Base-by-base conservation (phyloP, 2,329 filamentous ascomycete species). In the Arthroderma sp. region DNA sequence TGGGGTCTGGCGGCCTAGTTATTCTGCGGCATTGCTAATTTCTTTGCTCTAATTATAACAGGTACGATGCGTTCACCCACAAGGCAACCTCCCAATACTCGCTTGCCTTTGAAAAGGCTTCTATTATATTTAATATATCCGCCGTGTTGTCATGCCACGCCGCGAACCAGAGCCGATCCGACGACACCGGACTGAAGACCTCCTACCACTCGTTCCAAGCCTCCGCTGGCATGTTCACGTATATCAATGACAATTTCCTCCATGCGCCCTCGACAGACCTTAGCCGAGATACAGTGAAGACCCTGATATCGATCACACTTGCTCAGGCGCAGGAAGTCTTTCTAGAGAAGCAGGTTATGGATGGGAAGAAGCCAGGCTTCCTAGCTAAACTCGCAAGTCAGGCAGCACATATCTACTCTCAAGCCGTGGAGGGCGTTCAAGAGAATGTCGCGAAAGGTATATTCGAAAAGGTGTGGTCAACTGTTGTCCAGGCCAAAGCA, bases 41-140 rank as follows among this genome's bases (percentile, higher is more conserved):
- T 43, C 41, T 33, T 28, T 27, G 32, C 34, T 38, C 27, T 49
- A 50, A n/a, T 33, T 36, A 42, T 31, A 36, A 3, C 58, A 94
- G 87, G 87, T 96, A 93, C 67, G 91, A 98, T 64, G 91, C 93
- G n/a, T 98, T 98, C 62, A 98, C 91, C 38, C 88, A 94, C 63
- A 95, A 96, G 60, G 77, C 87, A n/a, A 98, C 91, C 4, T 81
- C 88, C 3, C 91, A 98, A 63, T 95, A 93, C 68, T 95, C 88
- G 5, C 74, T 98, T 40, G 91, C 91, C 40, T 98, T 93, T 62
- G 91, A 98, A 64, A 98, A 98, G 62, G 91, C 91, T 9, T 96
- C 89, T 56, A 94, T 98, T 60, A 95, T 98, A 57, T 98, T 98
- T 74, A 98, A 98, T 66, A 98, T 98, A 53, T 94, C 89, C 33